Conservation (phyloP, 805 yeast genomes). For the Saturnispora mendoncae region DNA sequence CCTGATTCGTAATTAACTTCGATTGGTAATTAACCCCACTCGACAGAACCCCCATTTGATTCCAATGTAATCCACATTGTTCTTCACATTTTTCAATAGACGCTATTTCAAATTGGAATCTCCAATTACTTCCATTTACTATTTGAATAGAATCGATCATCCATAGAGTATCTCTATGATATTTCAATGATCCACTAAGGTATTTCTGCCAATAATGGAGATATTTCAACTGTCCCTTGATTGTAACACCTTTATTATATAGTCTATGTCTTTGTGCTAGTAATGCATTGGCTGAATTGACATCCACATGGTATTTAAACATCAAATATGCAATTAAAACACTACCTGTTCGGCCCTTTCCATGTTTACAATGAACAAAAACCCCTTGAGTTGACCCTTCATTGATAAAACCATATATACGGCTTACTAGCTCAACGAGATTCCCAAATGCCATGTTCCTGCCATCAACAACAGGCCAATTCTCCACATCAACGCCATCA, state of each 20-base stretch:
- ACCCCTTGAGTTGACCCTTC: slow-evolving; percentile 28
- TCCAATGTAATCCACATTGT: neutral
- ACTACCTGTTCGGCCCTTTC: slow-evolving; percentile 87
- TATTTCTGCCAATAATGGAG: slow-evolving; percentile 53
- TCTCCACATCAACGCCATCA: neutral
- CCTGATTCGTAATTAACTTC: neutral
- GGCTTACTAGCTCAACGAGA: neutral
- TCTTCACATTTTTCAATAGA: neutral
- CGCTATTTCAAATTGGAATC: too few species aligned
- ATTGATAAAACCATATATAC: neutral
- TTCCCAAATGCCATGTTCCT: neutral
- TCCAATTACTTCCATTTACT: neutral
- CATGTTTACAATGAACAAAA: slow-evolving; percentile 82
- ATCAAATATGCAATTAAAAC: slow-evolving; percentile 64
- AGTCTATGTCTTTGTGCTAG: slow-evolving; percentile 47
- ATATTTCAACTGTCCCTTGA: slow-evolving; percentile 59
- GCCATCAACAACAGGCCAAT: slow-evolving; percentile 3
- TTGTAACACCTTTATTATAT: slow-evolving; percentile 63
- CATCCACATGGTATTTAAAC: slow-evolving; percentile 30
- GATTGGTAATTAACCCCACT: neutral
- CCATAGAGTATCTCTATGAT: too few species aligned
- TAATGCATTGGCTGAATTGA: slow-evolving; percentile 38
- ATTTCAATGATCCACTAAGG: too few species aligned
- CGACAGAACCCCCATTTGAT: neutral
- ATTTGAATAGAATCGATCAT: too few species aligned